Base-by-base conservation (phyloP, 2,329 filamentous ascomycete species). In the Alternaria arborescens region DNA sequence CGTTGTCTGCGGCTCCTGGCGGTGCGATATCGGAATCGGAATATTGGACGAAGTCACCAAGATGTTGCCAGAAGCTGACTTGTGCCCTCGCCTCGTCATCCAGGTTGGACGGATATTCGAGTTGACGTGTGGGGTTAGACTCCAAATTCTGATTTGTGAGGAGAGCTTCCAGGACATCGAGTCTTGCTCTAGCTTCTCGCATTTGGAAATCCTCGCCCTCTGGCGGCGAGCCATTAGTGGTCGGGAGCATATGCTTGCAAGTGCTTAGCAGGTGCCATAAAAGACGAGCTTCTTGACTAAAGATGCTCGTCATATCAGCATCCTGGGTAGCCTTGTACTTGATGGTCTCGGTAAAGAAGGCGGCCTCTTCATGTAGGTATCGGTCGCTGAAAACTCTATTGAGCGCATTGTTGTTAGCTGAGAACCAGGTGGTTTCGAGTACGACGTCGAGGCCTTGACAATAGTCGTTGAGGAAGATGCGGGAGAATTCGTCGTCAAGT, bases 381-480 rank as follows among this genome's bases (percentile, higher is more conserved):
- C 71, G 67, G 72, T 91, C 84, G 36, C 78, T 79, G 59, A 87
- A 78, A 2, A 91, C 78, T 53, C 83, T 61, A 41, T 68, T 71
- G 32, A 78, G 79, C n/a, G 75, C 76, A 55, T 85, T 80, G 55
- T 84, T 86, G 66, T 83, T 83, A 38, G 79, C 81, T 26, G 82
- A 87, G 80, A 92, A 97, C 94, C 94, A 98, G 28, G 84, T 85
- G 7, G 92, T 91, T 77, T 97, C 94, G n/a, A 78, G 65, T 60
- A 78, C 73, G 22, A 70, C 59, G 57, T 78, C 73, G 7, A 78
- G 69, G 8, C 76, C 76, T 26, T 65, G 52, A 56, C 67, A 71
- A 55, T 78, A 78, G 55, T 78, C 76, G 38, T 77, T 78, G 26
- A 69, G 59, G 41, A 74, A 78, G 20, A 78, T 77, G 32, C 64